Conservation (phyloP, 1,139 yeast genomes). For the Meyerozyma carpophila region DNA sequence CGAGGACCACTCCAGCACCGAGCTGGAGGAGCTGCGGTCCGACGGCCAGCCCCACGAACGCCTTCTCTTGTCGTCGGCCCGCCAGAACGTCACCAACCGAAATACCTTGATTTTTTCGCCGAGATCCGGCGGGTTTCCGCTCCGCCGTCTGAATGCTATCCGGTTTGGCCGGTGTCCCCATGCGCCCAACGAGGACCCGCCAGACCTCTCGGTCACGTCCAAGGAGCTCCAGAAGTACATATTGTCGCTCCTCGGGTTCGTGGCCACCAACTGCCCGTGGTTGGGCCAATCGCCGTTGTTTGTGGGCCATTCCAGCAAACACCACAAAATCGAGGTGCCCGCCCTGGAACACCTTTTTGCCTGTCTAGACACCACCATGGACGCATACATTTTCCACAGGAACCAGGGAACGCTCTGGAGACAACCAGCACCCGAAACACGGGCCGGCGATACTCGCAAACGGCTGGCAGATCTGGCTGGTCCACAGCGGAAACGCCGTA, state of each 20-base stretch:
- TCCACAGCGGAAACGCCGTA: neutral
- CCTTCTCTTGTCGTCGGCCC: conserved; percentile 23
- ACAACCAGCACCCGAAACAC: neutral
- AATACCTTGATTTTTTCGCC: conserved; percentile 11
- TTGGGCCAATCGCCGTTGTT: neutral
- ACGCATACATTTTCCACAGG: neutral
- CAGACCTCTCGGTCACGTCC: neutral
- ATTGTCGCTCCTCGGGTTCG: neutral
- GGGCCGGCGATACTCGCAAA: neutral
- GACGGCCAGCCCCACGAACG: conserved; percentile 17
- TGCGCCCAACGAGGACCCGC: neutral
- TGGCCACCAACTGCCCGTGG: conserved; percentile 1
- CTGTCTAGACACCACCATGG: neutral
- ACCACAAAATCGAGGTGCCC: neutral
- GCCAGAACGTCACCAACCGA: conserved; percentile 19
- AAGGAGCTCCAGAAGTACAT: conserved; percentile 1
- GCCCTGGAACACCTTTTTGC: neutral
- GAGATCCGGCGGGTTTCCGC: conserved; percentile 8
- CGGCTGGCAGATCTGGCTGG: neutral
- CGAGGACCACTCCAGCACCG: conserved; percentile 2
- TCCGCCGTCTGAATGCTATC: conserved; percentile 10
- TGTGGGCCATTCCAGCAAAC: neutral
- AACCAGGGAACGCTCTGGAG: neutral
- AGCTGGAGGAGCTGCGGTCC: conserved; percentile 8
- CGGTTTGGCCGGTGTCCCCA: conserved; percentile 2